Evolutionary conservation across 2,329 filamentous ascomycete species (phyloP), one percentile per base, ranked within the genome.

Genomic region (Sphaerulina populicola): DNA sequence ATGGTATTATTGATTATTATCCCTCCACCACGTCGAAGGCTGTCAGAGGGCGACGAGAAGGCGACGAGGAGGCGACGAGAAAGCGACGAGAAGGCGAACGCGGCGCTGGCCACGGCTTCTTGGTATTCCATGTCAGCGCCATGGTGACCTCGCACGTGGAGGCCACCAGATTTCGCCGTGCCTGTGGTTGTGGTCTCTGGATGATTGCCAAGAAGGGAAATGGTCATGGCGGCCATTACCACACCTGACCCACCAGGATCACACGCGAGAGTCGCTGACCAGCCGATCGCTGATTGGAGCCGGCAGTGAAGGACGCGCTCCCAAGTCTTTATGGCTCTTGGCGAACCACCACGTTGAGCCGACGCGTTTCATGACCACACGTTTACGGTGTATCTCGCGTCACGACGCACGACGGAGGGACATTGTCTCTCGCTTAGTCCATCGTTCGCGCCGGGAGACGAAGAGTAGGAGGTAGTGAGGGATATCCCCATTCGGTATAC

Each of bases 111-210:
- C 14, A 30, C 37, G 37, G 30, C 33, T 15, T 31, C 27, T 12
- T 46, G 43, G 29, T 44, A 27, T 27, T 7, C 6, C 4, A 27
- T 6, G 23, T 27, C 23, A 15, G 33, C 27, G 40, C 40, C 51
- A 53, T 49, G 51, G 49, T 46, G 51, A 41, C 41, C 42, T 27
- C 23, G 23, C 51, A 49, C 51, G 51, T 41, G 45, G 42, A 36
- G 49, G 41, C 42, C 41, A 42, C 31, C 27, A 46, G 41, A 46
- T 46, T 46, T 49, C 36, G 41, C 37, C 18, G 27, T n/a, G n/a
- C n/a, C n/a, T n/a, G n/a, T 30, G 46, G 46, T 10, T 6, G 23
- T 27, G 8, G 39, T 12, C 37, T 11, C 6, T 9, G 8, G 37
- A 21, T 6, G 30, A 29, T 12, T 15, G 45, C 45, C 35, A 47